Evolutionary conservation across 495 filamentous ascomycete genomes (phyloP).

Genomic region (Neurospora discreta): DNA sequence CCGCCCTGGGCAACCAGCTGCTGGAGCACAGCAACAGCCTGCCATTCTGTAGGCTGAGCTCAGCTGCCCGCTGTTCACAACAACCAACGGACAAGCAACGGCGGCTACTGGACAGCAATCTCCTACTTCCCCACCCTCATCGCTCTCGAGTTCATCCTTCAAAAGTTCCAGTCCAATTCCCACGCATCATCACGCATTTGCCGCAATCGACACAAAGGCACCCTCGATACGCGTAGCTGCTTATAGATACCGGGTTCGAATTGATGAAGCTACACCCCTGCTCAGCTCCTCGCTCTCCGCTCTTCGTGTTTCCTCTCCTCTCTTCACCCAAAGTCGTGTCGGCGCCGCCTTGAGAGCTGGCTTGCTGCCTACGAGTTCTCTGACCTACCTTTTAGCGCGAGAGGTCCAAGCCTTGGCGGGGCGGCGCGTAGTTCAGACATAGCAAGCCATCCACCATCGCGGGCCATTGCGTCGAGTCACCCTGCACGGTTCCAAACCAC

Average conservation of each 20-base stretch:
- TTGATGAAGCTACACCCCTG: not conserved
- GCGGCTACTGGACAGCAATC: not conserved
- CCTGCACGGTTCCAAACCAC: not conserved
- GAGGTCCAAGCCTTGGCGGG: not conserved
- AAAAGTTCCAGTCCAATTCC: not conserved
- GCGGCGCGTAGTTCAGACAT: not conserved
- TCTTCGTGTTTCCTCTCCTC: not conserved
- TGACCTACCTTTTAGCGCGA: not conserved
- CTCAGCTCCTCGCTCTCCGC: not conserved
- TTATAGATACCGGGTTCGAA: not conserved
- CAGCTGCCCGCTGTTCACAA: not conserved
- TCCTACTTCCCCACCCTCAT: not conserved
- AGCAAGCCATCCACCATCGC: not conserved
- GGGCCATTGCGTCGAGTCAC: not conserved
- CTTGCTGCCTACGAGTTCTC: not conserved
- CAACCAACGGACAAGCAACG: not conserved
- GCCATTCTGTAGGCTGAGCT: not conserved
- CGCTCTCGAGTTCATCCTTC: not conserved
- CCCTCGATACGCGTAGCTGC: not conserved
- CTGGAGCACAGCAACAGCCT: not conserved
- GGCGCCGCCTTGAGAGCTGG: not conserved
- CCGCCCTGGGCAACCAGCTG: not conserved
- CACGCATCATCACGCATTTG: not conserved
- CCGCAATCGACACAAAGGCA: not conserved
- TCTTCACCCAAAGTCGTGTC: not conserved